These are phyloP conservation scores for Sugiyamaella neomexicana DNA, from an alignment of 1,139 yeast species.

Conservation along the genomic window DNA sequence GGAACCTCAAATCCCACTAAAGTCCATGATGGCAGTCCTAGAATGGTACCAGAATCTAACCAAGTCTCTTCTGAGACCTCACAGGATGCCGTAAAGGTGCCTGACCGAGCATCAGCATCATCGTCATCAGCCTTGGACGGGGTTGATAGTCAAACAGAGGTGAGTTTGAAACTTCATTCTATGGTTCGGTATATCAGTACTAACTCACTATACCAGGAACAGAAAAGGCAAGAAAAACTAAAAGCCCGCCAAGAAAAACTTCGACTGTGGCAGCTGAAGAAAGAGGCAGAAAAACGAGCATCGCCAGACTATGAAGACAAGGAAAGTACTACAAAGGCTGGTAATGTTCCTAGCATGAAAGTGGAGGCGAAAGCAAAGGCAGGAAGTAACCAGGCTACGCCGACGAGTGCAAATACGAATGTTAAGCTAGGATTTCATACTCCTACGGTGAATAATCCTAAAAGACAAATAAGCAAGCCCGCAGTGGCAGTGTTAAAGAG, in stretches of 20 bases:
- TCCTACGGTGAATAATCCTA: background rate
- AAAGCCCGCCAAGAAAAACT: conserved; percentile 41
- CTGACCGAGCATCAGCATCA: too few species aligned
- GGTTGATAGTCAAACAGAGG: background rate
- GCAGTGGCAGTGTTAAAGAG: background rate
- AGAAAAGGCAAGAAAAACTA: conserved; percentile 32
- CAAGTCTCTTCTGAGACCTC: background rate
- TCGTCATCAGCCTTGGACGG: too few species aligned
- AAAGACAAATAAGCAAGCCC: background rate
- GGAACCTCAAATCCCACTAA: too few species aligned
- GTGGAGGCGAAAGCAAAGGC: conserved; percentile 9
- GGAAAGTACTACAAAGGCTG: conserved; percentile 9
- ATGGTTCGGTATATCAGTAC: background rate
- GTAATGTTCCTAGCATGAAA: background rate
- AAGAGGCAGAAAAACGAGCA: conserved; percentile 30
- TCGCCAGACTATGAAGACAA: conserved; percentile 8
- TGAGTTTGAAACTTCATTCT: background rate
- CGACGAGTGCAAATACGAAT: background rate
- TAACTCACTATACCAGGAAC: conserved; percentile 6
- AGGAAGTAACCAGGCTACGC: conserved; percentile 3
- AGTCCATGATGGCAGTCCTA: background rate
- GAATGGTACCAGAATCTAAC: conserved; percentile 1
- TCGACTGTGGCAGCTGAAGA: conserved; percentile 44
- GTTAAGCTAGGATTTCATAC: background rate
- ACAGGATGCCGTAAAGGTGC: background rate